Base-by-base conservation (phyloP, 2,329 filamentous ascomycete species). In the Ilyonectria mors-panacis region DNA sequence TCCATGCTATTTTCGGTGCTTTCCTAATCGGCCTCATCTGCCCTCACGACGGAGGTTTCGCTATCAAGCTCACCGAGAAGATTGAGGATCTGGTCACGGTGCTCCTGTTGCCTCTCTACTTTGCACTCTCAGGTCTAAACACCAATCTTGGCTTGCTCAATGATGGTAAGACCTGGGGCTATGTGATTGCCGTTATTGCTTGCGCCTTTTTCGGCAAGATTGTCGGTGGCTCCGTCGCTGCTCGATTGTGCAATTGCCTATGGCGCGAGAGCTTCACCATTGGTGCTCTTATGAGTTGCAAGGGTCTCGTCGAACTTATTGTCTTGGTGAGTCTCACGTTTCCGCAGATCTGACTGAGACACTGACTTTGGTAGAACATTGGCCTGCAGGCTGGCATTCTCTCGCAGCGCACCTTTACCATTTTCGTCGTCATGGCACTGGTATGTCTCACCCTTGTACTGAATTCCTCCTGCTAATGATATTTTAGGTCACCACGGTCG, bases 271-370 rank as follows among this genome's bases (percentile, higher is more conserved):
- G 93, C 64, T 88, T 97, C 35, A 90, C 94, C 1, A 96, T 98
- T 72, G 95, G 95, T 15, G 90, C 92, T 17, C 82, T 98, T 75
- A 98, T 98, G 95, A 97, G 94, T 81, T 98, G 95, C 81, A 98
- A 98, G 80, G 95, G 95, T 75, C 85, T 98, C 10, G 95, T 98
- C 0, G 95, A 98, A 79, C 84, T 98, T 59, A 98, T 98, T 78
- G 95, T 98, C n/a, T 80, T 97, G 80, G 93, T 95, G 85, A 82
- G 90, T 73, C 17, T 8, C 1, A 12, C 13, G 33, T 45, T 30
- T 1, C 15, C 2, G 12, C 7, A 13, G 10, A 13, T 1, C 10
- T 30, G 6, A 2, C 0, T 1, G 7, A 7, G 45, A 35, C 19
- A 17, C 2, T 44, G 2, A 63, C 23, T 30, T 26, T 5, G 30